Evolutionary conservation across 2,329 filamentous ascomycete species (phyloP).

Genomic region (Scleromitrula shiraiana): DNA sequence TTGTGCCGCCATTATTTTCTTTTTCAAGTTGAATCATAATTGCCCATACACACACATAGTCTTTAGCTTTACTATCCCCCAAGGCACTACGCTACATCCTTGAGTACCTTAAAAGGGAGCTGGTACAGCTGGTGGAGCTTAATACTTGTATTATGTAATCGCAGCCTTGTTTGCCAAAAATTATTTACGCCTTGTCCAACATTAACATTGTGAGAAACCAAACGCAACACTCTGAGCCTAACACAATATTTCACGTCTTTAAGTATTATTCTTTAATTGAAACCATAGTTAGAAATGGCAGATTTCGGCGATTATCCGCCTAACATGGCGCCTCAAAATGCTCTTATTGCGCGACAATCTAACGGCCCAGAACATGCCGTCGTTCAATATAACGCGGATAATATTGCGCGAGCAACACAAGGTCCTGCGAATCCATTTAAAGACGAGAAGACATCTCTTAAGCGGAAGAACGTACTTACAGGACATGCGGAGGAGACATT

Average conservation of each 20-base stretch:
- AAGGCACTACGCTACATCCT: no score
- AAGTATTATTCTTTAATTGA: neutral
- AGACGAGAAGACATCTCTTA: constrained; percentile 50
- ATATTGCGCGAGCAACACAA: constrained; percentile 55
- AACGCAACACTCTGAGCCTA: neutral
- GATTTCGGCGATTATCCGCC: constrained; percentile 57
- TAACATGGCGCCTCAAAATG: constrained; percentile 57
- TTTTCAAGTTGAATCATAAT: neutral
- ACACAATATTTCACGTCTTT: neutral
- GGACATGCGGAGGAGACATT: constrained; percentile 82
- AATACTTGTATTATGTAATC: neutral
- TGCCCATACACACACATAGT: neutral
- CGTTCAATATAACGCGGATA: constrained; percentile 61
- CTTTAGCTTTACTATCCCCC: no score
- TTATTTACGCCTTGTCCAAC: constrained; percentile 1
- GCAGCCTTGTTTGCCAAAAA: constrained; percentile 1
- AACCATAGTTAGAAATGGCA: constrained; percentile 39
- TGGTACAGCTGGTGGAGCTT: neutral
- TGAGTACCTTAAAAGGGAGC: no score
- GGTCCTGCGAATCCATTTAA: constrained; percentile 73
- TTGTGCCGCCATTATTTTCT: neutral
- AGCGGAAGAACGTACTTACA: constrained; percentile 76
- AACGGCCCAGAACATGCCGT: constrained; percentile 51
- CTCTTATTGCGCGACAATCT: constrained; percentile 50
- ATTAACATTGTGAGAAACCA: neutral